Evolutionary conservation across 2,329 filamentous ascomycete genomes (phyloP), one percentile per base, ranked within the genome.

Genomic region (Xylariaceae sp.): DNA sequence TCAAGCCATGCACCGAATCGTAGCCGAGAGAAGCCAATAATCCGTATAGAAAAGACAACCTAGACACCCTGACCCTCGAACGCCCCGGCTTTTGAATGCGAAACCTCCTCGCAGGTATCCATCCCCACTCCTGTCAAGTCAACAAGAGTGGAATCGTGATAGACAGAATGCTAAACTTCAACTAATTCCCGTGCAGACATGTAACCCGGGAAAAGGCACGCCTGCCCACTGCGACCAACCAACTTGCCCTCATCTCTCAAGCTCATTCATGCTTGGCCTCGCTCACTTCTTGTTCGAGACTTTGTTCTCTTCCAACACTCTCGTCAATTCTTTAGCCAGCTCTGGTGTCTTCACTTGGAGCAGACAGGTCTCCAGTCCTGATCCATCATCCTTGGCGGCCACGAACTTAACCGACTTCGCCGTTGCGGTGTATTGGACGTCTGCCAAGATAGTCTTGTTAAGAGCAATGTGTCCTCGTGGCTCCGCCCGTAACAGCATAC

Each of bases 401-500:
- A 78, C 77, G 59, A 88, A 66, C 69, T 82, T 85, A 60, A 88
- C 76, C 60, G 82, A 85, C 73, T 87, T 88, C 9, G 78, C 77
- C 34, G 81, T 79, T 5, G 80, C 76, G 67, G 82, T 82, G 76
- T 92, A 92, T 4, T 78, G 77, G 55, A 86, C 74, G n/a, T 80
- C 76, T 1, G 83, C 76, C 39, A 90, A 73, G 53, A 92, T 73
- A 17, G 78, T 73, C 66, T 87, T 83, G 75, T 95, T 95, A 68
- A 95, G 76, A 2, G 88, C 82, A 51, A 93, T 78, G 45, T 88
- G 83, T 13, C 90, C 90, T 63, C 86, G 82, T 0, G 89, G 89
- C 64, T 92, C 88, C n/a, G 84, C 84, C 53, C 90, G 85, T 62
- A 92, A 75, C 17, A 95, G 75, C 51, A 94, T 76, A 47, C 90